A percentile compares a stretch with the other conserved stretches of the same genome.
Conservation (phyloP, 495 filamentous ascomycete species). For the Thermothielavioides terrestris region DNA sequence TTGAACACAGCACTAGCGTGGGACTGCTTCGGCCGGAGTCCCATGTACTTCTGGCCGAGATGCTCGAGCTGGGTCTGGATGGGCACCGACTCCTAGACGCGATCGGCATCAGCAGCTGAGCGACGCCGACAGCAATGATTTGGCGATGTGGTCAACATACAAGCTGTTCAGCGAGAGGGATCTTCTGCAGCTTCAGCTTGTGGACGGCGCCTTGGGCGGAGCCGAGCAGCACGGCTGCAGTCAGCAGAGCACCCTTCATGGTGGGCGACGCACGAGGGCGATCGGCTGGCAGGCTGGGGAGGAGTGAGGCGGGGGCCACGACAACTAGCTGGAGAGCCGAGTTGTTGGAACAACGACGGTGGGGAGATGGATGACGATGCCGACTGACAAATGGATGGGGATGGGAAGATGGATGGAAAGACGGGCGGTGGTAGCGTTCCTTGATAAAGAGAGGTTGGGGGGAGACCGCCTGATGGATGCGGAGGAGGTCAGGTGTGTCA, state of each 20-base stretch:
- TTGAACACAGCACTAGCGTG: slow-evolving; percentile 71
- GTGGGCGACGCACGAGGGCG: slow-evolving; percentile 21
- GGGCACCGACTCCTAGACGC: slow-evolving; percentile 58
- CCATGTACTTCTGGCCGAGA: slow-evolving; percentile 92
- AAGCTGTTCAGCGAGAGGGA: slow-evolving; percentile 85
- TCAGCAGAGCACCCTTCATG: slow-evolving; percentile 76
- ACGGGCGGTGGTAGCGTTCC: not conserved
- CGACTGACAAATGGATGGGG: not conserved
- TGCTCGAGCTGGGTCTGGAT: slow-evolving; percentile 72
- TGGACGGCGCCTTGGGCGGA: slow-evolving; percentile 75
- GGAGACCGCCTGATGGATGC: not conserved
- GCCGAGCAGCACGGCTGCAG: slow-evolving; percentile 76
- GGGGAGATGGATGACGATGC: not conserved
- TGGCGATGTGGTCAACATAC: slow-evolving; percentile 48
- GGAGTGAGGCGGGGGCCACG: no score
- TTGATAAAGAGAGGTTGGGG: slow-evolving; percentile 6
- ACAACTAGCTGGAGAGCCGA: no score
- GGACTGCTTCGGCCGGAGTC: slow-evolving; percentile 53
- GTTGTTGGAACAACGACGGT: not conserved
- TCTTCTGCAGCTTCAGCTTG: slow-evolving; percentile 95
- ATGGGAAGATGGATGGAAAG: not conserved
- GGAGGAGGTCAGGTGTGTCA: slow-evolving; percentile 8
- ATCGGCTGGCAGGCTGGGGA: not conserved
- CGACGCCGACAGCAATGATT: not conserved
- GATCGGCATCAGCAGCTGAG: slow-evolving; percentile 9